These are phyloP conservation scores for Periconia sp. DNA, from an alignment of 2,329 filamentous ascomycete species.

Conservation along the genomic window DNA sequence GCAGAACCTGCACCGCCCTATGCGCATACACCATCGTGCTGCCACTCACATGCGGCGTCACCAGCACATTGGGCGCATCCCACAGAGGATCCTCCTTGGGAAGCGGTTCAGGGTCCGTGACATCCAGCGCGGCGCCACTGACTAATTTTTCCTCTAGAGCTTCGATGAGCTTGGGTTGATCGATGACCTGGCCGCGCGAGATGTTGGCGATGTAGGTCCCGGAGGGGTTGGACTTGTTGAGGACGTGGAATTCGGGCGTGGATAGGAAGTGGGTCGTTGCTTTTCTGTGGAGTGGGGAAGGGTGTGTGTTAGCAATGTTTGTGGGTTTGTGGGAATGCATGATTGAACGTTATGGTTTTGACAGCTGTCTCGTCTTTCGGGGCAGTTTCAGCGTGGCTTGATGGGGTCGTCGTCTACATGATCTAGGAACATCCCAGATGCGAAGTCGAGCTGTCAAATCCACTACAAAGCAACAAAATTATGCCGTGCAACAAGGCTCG, in stretches of 20 bases:
- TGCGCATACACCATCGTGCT: conserved; percentile 57
- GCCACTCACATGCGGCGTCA: conserved; percentile 67
- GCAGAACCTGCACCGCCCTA: conserved; percentile 60
- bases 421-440: conserved; percentile 1
- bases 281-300: conserved; percentile 21
- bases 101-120: conserved; percentile 78
- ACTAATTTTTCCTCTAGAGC: conserved; percentile 61
- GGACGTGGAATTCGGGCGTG: conserved; percentile 55
- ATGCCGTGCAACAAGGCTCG: background rate
- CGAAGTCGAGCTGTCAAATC: background rate
- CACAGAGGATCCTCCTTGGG: conserved; percentile 69
- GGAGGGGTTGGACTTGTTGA: conserved; percentile 49
- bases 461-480: background rate
- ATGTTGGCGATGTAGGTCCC: conserved; percentile 71
- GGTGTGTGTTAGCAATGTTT: background rate
- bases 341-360: background rate
- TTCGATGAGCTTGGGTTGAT: conserved; percentile 63
- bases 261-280: conserved; percentile 59
- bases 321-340: background rate
- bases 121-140: conserved; percentile 72
- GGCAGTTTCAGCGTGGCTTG: background rate
- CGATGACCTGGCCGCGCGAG: conserved; percentile 64
- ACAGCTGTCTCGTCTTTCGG: no score
- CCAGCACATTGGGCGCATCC: conserved; percentile 67
- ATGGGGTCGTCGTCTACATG: background rate